Base-by-base conservation (phyloP, 1,284 basidiomycete genomes). In the Vanrija sp. region DNA sequence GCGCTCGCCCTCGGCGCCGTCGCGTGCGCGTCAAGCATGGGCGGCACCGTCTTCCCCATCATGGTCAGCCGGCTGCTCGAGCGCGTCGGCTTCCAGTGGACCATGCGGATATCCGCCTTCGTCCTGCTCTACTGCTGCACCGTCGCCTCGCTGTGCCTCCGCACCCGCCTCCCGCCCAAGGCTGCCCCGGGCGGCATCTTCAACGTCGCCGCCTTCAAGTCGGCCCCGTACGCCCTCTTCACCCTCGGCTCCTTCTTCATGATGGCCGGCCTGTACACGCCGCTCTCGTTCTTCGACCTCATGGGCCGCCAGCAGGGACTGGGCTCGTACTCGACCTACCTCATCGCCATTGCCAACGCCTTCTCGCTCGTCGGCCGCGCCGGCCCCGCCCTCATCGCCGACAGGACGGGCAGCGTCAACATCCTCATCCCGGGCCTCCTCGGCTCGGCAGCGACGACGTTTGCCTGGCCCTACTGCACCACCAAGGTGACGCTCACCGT, bases 1-100 rank as follows among this genome's bases (percentile, higher is more conserved):
- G 61, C 61, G 5, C 42, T 68, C 4, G 66, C 66, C 0, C 61
- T 63, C 12, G 66, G 64, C 15, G 20, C 62, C 24, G 57, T 64
- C 4, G 64, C 66, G 1, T 47, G 45, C 25, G 55, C 58, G 16
- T 59, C 59, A 0, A 57, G 53, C 1, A 41, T 65, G 1, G 66
- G 66, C 6, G 81, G 81, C 3, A 79, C 79, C 0, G 43, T 79
- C 5, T 71, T 81, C 43, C 81, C 81, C 0, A 80, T 82, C 51
- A 66, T 75, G 16, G 65, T 75, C 4, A 72, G 72, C 35, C 38
- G 53, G 46, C 51, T 51, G 57, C 41, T 57, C 23, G 20, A 25
- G 12, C 19, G n/a, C 6, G 36, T 57, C 27, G 57, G 61, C 6
- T 62, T 62, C 43, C 37, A 24, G 16, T 62, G 66, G 66, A 63